Base-by-base conservation (phyloP, 352 stramenopile species). In the Globisporangium cystogenes region DNA sequence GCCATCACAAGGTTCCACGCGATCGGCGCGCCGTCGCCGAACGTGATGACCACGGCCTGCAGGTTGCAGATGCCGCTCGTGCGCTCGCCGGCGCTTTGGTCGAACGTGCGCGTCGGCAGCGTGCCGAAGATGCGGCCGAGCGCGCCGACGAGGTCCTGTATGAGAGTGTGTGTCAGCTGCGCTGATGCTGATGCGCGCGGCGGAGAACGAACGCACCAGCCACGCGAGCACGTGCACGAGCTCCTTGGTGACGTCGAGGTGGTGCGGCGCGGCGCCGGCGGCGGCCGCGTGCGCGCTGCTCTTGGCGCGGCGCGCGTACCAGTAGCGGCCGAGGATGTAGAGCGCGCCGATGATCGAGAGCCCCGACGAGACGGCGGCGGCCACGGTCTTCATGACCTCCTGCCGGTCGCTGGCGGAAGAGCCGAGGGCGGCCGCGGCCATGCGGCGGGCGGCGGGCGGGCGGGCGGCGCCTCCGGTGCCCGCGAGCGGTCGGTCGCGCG, bases 1-100 rank as follows among this genome's bases (percentile, higher is more conserved):
- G 81, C 79, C 77, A 94, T 94, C 21, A 94, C 70, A 44, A 90
- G 79, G 57, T 92, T 91, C 83, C 83, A 94, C 35, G 68, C 73
- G 51, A 92, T 91, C 23, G 83, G 82, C 21, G 74, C 68, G 18
- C 76, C 67, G 24, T 90, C 76, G 29, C 81, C 81, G 36, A 92
- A 92, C 12, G 75, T 87, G 48, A 94, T 86, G 44, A 90, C 81
- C 33, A 85, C 82, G 1, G 76, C 82, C 56, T 92, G 82, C 4
- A 88, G 51, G 29, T 90, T 85, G 67, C 82, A 92, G 7, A 87
- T 67, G 51, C 43, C 29, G 4, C 67, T 82, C 47, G 86, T 75
- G 16, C 53, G 52, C 14, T 92, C 76, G 26, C 81, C 78, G 4
- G 46, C 55, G 15, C 58, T 59, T 48, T 86, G 74, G 52, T 90